phyloP scores from a whole-genome alignment of 2,329 filamentous ascomycete species.

The Aspergillus sp. region DNA sequence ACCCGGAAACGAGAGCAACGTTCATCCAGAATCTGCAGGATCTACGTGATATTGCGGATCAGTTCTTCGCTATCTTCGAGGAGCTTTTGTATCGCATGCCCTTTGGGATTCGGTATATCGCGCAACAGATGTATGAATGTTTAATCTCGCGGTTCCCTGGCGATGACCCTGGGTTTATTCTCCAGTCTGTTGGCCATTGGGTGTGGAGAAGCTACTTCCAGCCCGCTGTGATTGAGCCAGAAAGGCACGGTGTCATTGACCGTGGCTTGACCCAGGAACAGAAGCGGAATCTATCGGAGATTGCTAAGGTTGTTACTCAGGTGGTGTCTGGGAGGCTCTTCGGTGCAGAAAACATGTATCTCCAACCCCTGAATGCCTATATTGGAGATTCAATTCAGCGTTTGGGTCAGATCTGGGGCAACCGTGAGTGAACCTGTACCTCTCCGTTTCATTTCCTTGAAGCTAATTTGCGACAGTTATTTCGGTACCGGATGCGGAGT shows the following conservation, averaged over 20 bases:
- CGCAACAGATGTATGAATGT: slow-evolving; percentile 73
- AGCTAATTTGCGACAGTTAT: slow-evolving; percentile 51
- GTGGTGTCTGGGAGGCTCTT: slow-evolving; percentile 82
- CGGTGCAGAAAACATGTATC: slow-evolving; percentile 86
- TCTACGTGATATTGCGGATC: slow-evolving; percentile 85
- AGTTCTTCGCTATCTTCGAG: slow-evolving; percentile 74
- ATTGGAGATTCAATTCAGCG: slow-evolving; percentile 75
- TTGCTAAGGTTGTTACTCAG: slow-evolving; percentile 84
- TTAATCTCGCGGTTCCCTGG: slow-evolving; percentile 68
- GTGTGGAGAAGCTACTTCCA: slow-evolving; percentile 91
- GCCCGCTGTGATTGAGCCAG: slow-evolving; percentile 77
- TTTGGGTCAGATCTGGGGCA: slow-evolving; percentile 63
- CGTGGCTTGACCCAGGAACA: slow-evolving; percentile 80
- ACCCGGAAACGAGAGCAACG: slow-evolving; percentile 79
- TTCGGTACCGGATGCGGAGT: slow-evolving; percentile 74
- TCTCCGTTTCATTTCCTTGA: neutral
- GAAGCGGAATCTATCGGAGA: slow-evolving; percentile 83
- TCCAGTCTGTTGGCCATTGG: slow-evolving; percentile 83
- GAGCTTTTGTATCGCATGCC: slow-evolving; percentile 81
- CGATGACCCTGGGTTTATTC: slow-evolving; percentile 65
- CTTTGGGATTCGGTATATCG: slow-evolving; percentile 81
- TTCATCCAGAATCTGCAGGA: slow-evolving; percentile 95
- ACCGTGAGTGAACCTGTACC: slow-evolving; percentile 37
- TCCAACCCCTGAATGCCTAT: slow-evolving; percentile 90
- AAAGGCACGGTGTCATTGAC: slow-evolving; percentile 88